These are phyloP conservation scores for Phyllosticta ampelicida DNA, from an alignment of 2,329 filamentous ascomycete genomes.

Conservation along the genomic window DNA sequence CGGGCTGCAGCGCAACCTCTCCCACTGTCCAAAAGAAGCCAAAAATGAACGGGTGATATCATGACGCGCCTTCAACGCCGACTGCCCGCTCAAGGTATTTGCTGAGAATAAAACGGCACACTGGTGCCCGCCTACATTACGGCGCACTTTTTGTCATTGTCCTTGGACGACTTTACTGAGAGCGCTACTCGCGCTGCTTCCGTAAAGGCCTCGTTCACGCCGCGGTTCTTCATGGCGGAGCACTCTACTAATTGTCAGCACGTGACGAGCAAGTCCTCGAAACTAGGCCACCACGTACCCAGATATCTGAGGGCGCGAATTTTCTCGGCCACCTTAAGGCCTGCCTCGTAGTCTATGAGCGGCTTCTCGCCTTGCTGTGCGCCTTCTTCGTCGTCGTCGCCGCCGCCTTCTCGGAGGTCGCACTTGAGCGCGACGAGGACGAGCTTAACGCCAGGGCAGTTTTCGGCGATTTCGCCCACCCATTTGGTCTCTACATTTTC, in stretches of 20 bases:
- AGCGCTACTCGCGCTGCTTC: constrained; percentile 92
- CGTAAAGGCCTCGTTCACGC: constrained; percentile 97
- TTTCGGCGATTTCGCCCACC: constrained; percentile 96
- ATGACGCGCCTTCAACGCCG: constrained; percentile 6
- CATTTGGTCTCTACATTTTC: constrained; percentile 99
- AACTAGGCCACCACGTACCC: constrained; percentile 36
- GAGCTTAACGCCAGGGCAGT: constrained; percentile 89
- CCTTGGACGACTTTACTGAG: constrained; percentile 40
- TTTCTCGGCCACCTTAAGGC: constrained; percentile 78
- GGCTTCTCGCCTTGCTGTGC: constrained; percentile 38
- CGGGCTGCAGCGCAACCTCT: background rate
- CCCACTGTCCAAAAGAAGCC: background rate
- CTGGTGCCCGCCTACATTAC: constrained; percentile 25
- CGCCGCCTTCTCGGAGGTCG: constrained; percentile 71
- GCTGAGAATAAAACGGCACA: background rate
- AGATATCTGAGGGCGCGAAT: constrained; percentile 91
- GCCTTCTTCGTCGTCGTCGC: constrained; percentile 51
- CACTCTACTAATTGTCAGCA: constrained; percentile 53
- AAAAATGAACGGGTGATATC: background rate
- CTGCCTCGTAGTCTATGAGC: constrained; percentile 83
- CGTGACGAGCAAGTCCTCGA: background rate
- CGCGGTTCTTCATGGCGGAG: constrained; percentile 94
- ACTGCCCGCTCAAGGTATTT: constrained; percentile 9
- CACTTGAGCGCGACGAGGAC: constrained; percentile 95
- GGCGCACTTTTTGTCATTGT: constrained; percentile 33